Percentiles rank a stretch among this genome's conserved stretches.
phyloP scores from a whole-genome alignment of 1,284 basidiomycete species.

The Ganoderma multipileum region DNA sequence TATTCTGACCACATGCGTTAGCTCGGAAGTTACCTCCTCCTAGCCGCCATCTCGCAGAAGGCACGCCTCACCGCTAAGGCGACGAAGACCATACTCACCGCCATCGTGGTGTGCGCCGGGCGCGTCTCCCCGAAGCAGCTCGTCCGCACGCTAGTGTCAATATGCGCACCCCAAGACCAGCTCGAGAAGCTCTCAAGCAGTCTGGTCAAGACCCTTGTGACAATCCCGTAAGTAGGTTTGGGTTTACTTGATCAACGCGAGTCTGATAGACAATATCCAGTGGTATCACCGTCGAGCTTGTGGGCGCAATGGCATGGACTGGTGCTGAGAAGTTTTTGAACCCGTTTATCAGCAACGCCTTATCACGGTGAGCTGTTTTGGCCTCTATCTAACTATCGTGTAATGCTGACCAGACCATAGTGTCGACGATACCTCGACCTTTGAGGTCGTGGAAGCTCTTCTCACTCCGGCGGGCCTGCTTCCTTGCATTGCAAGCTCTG shows the following conservation, averaged over 20 bases:
- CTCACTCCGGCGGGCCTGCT: slow-evolving; percentile 50
- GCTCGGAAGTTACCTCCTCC: slow-evolving; percentile 78
- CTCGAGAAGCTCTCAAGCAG: slow-evolving; percentile 52
- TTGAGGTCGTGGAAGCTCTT: slow-evolving; percentile 51
- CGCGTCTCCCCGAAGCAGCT: slow-evolving; percentile 59
- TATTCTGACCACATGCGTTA: slow-evolving; percentile 34
- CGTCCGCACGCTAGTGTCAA: slow-evolving; percentile 62
- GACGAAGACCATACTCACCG: slow-evolving; percentile 60
- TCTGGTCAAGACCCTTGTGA: slow-evolving; percentile 50
- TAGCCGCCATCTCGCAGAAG: slow-evolving; percentile 72
- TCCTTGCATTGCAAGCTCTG: slow-evolving; percentile 46
- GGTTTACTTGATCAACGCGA: not conserved
- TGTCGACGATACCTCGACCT: slow-evolving; percentile 48
- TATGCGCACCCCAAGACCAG: slow-evolving; percentile 64
- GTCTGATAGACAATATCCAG: slow-evolving; percentile 42
- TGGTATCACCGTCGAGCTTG: slow-evolving; percentile 55
- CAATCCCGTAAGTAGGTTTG: slow-evolving; percentile 49
- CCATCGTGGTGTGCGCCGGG: slow-evolving; percentile 59
- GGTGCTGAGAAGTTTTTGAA: slow-evolving; percentile 67
- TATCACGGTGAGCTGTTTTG: slow-evolving; percentile 47
- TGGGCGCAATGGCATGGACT: slow-evolving; percentile 49
- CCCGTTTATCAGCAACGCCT: slow-evolving; percentile 56
- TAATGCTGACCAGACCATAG: slow-evolving; percentile 31
- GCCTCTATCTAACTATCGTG: not conserved
- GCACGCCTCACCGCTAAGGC: slow-evolving; percentile 61